These are phyloP conservation scores for Umbelopsis sp. DNA, from an alignment of 192 early-diverging fungal species.

Conservation along the genomic window DNA sequence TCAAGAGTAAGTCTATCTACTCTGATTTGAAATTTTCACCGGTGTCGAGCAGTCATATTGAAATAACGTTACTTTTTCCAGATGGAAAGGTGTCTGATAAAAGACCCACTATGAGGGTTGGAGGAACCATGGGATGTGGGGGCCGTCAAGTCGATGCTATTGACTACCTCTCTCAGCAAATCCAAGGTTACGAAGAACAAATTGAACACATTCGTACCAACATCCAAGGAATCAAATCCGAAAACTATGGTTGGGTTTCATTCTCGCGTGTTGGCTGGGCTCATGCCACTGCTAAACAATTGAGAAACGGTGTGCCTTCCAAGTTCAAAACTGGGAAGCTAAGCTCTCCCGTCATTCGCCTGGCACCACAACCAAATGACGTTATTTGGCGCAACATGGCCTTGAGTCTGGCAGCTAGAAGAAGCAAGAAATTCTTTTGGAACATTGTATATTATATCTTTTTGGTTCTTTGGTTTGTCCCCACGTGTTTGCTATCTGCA, in stretches of 20 bases:
- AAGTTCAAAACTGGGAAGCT: conserved; percentile 7
- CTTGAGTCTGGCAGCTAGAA: conserved; percentile 52
- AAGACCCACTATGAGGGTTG: conserved; percentile 40
- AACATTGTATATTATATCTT: conserved; percentile 54
- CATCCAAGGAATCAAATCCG: conserved; percentile 52
- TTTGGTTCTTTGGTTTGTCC: conserved; percentile 71
- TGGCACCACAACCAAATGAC: conserved; percentile 76
- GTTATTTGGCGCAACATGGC: conserved; percentile 76
- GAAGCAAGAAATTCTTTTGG: conserved; percentile 43
- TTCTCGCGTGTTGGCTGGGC: conserved; percentile 58
- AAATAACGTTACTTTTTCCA: neutral
- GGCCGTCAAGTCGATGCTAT: conserved; percentile 67
- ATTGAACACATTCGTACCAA: conserved; percentile 55
- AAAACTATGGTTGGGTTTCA: conserved; percentile 74
- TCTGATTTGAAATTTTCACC: neutral
- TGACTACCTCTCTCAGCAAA: conserved; percentile 66
- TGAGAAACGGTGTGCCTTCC: conserved; percentile 24
- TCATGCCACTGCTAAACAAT: conserved; percentile 48
- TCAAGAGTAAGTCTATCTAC: conserved; percentile 36
- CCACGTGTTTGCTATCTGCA: conserved; percentile 62
- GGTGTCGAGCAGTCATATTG: neutral
- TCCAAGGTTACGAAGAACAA: conserved; percentile 55
- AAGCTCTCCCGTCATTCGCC: conserved; percentile 35
- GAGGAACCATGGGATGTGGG: conserved; percentile 39
- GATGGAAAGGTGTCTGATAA: conserved; percentile 35